Conservation (phyloP, 1,139 yeast genomes). For the Zygoascus sp. region DNA sequence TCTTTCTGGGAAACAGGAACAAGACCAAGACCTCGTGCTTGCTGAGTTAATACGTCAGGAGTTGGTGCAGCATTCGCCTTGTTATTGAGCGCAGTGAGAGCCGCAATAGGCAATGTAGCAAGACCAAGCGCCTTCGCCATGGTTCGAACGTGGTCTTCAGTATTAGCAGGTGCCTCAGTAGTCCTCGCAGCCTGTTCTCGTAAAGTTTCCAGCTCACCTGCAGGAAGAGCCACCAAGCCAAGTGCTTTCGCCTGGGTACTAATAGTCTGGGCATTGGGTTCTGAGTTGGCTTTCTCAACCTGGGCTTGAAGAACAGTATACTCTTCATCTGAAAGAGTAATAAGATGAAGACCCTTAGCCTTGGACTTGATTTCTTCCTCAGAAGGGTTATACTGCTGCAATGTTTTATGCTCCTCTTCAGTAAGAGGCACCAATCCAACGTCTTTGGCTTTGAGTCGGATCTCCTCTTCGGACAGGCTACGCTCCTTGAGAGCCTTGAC, state of each 20-base stretch:
- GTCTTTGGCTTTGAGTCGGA: slow-evolving; percentile 22
- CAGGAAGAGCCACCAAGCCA: slow-evolving; percentile 23
- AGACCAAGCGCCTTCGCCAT: slow-evolving; percentile 14
- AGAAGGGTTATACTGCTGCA: not conserved
- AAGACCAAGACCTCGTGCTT: slow-evolving; percentile 24
- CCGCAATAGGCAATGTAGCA: slow-evolving; percentile 16
- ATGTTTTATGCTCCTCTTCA: slow-evolving; percentile 15
- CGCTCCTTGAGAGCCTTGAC: slow-evolving; percentile 28
- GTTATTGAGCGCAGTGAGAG: slow-evolving; percentile 12
- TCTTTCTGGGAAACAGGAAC: slow-evolving; percentile 30
- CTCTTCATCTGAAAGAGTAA: slow-evolving; percentile 15
- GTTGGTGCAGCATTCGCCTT: slow-evolving; percentile 15
- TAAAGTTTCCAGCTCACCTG: slow-evolving; percentile 18
- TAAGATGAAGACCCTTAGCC: slow-evolving; percentile 16
- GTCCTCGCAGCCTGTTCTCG: slow-evolving; percentile 20
- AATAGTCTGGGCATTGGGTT: slow-evolving; percentile 19
- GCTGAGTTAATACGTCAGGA: slow-evolving; percentile 19
- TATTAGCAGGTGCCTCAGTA: slow-evolving; percentile 20
- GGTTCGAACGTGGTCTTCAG: slow-evolving; percentile 15
- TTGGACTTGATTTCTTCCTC: slow-evolving; percentile 14
- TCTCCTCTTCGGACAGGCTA: slow-evolving; percentile 24
- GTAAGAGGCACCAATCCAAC: slow-evolving; percentile 21
- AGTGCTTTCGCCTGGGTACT: slow-evolving; percentile 20
- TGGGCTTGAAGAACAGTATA: slow-evolving; percentile 10
- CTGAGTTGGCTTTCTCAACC: slow-evolving; percentile 10